Percentiles rank a stretch among this genome's conserved stretches.
Conservation (phyloP, 2,329 filamentous ascomycete genomes). For the Penicillium sp. region DNA sequence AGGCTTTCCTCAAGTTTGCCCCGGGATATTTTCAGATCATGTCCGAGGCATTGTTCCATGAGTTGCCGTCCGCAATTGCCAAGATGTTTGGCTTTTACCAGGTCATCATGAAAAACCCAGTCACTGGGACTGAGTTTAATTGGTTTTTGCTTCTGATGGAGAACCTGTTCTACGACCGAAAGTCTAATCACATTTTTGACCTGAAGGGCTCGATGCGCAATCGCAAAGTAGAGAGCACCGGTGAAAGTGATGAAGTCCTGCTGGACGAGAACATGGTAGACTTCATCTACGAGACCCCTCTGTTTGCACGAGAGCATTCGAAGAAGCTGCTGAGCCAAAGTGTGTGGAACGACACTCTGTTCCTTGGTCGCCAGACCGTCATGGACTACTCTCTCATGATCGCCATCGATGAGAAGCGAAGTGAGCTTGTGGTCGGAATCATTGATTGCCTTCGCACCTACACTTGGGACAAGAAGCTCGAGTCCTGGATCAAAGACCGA, state of each 20-base stretch:
- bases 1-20: constrained; percentile 89
- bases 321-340: constrained; percentile 87
- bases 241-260: constrained; percentile 91
- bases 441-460: constrained; percentile 98
- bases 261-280: constrained; percentile 99
- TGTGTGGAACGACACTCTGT: constrained; percentile 96
- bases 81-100: constrained; percentile 99
- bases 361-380: constrained; percentile 88
- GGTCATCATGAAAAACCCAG: constrained; percentile 90
- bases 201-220: constrained; percentile 98
- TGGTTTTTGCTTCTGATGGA: constrained; percentile 94
- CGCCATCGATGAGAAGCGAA: constrained; percentile 81
- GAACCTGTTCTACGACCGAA: constrained; percentile 93
- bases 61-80: constrained; percentile 89
- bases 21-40: constrained; percentile 97
- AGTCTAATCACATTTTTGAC: constrained; percentile 84
- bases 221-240: constrained; percentile 91
- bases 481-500: constrained; percentile 98
- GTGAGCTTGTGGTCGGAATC: constrained; percentile 93
- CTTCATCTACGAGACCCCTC: constrained; percentile 93
- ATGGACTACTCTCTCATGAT: constrained; percentile 99
- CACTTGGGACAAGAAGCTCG: constrained; percentile 99
- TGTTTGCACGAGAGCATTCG: constrained; percentile 92
- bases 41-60: constrained; percentile 91
- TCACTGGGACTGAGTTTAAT: constrained; percentile 86